phyloP scores from a whole-genome alignment of 768 basidiomycete genomes.

The Chiua virens region DNA sequence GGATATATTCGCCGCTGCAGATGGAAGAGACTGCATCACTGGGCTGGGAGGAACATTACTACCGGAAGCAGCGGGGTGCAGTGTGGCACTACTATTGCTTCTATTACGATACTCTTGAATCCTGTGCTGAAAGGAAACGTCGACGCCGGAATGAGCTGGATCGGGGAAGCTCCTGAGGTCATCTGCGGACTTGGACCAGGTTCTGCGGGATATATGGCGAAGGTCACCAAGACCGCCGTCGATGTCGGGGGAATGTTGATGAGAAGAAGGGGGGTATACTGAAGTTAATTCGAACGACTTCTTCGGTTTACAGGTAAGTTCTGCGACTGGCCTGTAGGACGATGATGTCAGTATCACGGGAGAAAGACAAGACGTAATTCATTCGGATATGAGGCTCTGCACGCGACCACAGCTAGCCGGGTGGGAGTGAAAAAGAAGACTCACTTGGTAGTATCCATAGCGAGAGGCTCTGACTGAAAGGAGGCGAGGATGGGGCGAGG shows the following conservation, averaged over 20 bases:
- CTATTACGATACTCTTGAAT: slow-evolving; percentile 64
- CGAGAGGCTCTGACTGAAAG: slow-evolving; percentile 47
- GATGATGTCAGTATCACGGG: slow-evolving; percentile 22
- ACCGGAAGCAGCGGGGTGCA: slow-evolving; percentile 36
- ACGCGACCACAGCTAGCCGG: slow-evolving; percentile 4
- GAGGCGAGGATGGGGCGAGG: slow-evolving; percentile 66
- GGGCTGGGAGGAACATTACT: slow-evolving; percentile 29
- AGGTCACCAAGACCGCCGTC: slow-evolving; percentile 60
- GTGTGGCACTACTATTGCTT: slow-evolving; percentile 56
- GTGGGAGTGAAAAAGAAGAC: slow-evolving; percentile 20
- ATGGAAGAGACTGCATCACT: slow-evolving; percentile 45
- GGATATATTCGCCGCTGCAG: slow-evolving; percentile 19
- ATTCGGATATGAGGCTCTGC: neutral
- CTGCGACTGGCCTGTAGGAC: slow-evolving; percentile 59
- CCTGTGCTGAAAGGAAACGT: slow-evolving; percentile 57
- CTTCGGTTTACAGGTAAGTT: slow-evolving; percentile 50
- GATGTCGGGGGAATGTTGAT: slow-evolving; percentile 28
- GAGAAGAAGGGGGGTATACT: slow-evolving; percentile 30
- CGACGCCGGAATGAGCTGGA: slow-evolving; percentile 36
- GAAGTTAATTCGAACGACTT: slow-evolving; percentile 45
- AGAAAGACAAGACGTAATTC: slow-evolving; percentile 5
- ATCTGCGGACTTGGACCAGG: slow-evolving; percentile 80
- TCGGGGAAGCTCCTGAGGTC: slow-evolving; percentile 62
- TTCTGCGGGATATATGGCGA: slow-evolving; percentile 64
- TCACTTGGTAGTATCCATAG: slow-evolving; percentile 53